Evolutionary conservation across 257 asterid species (phyloP).

Genomic region (Ilex asprella): DNA sequence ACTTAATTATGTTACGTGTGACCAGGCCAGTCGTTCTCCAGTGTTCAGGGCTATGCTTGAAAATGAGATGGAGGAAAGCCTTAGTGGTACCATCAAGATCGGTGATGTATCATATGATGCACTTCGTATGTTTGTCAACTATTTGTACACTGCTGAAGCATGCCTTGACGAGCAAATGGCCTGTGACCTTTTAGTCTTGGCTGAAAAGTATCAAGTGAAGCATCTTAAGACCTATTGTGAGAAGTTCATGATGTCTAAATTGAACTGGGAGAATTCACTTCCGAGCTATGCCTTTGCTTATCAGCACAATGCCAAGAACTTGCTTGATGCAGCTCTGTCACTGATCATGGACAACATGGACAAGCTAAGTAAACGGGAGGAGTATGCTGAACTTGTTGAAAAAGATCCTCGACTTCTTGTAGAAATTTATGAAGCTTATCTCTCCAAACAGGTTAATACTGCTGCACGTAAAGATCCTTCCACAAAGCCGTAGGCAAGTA

Average conservation of each 20-base stretch:
- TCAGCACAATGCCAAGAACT: slow-evolving; percentile 62
- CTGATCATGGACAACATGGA: slow-evolving; percentile 70
- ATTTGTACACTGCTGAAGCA: slow-evolving; percentile 76
- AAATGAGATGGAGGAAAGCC: slow-evolving; percentile 76
- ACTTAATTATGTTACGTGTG: neutral
- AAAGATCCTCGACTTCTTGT: slow-evolving; percentile 80
- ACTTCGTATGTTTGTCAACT: slow-evolving; percentile 60
- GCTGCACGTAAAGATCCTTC: slow-evolving; percentile 49
- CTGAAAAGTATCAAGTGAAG: slow-evolving; percentile 78
- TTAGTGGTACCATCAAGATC: slow-evolving; percentile 77
- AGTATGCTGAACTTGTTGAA: slow-evolving; percentile 66
- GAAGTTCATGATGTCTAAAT: slow-evolving; percentile 58
- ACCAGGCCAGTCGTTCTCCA: slow-evolving; percentile 76
- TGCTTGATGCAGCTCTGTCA: slow-evolving; percentile 61
- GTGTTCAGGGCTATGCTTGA: slow-evolving; percentile 88
- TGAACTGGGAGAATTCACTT: slow-evolving; percentile 74
- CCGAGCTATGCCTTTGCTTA: slow-evolving; percentile 67
- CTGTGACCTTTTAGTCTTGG: slow-evolving; percentile 71
- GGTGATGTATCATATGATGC: slow-evolving; percentile 72
- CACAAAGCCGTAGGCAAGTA: slow-evolving; percentile 21
- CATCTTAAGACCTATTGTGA: slow-evolving; percentile 76
- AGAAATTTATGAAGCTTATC: slow-evolving; percentile 67
- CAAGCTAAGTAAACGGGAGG: slow-evolving; percentile 62
- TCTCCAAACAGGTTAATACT: slow-evolving; percentile 74
- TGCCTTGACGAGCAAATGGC: slow-evolving; percentile 71